A percentile compares a stretch with the other conserved stretches of the same genome.
Evolutionary conservation across 768 basidiomycete genomes (phyloP).

Genomic region (Boletus subcaerulescens): DNA sequence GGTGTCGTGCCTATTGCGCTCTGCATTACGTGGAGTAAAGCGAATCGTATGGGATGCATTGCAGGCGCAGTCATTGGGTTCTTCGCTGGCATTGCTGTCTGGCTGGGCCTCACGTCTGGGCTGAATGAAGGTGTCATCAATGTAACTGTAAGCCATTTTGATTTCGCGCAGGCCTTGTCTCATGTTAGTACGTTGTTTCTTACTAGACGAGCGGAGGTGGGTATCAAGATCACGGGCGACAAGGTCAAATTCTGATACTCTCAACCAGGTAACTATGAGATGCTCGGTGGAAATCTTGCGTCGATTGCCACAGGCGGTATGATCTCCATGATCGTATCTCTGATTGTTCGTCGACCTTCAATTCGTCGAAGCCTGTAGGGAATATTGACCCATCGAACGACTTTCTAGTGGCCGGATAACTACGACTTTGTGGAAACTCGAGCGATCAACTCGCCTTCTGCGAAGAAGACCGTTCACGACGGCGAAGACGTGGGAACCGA

Average conservation of each 20-base stretch:
- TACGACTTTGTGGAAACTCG: slow-evolving; percentile 82
- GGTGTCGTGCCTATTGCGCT: slow-evolving; percentile 87
- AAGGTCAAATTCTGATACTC: not conserved
- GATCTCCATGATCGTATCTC: slow-evolving; percentile 60
- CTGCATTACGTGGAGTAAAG: slow-evolving; percentile 80
- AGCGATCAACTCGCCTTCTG: slow-evolving; percentile 55
- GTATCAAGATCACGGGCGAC: slow-evolving; percentile 23
- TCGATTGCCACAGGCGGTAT: slow-evolving; percentile 81
- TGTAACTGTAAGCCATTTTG: slow-evolving; percentile 48
- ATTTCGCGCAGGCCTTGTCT: not conserved
- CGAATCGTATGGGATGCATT: slow-evolving; percentile 84
- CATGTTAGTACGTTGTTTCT: not conserved
- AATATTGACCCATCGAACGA: not conserved
- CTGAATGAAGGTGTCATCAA: slow-evolving; percentile 71
- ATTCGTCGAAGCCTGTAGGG: not conserved
- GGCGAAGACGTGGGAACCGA: slow-evolving; percentile 33
- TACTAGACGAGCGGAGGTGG: slow-evolving; percentile 50
- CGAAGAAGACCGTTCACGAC: slow-evolving; percentile 12
- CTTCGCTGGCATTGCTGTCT: slow-evolving; percentile 66
- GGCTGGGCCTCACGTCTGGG: slow-evolving; percentile 78
- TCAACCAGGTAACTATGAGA: slow-evolving; percentile 49
- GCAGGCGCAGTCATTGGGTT: slow-evolving; percentile 72
- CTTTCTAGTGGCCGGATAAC: slow-evolving; percentile 66
- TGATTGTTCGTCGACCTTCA: slow-evolving; percentile 46
- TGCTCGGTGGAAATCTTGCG: slow-evolving; percentile 89